A percentile compares a stretch with the other conserved stretches of the same genome.
phyloP scores from a whole-genome alignment of 116 monocot genomes.

The Cymodocea nodosa region DNA sequence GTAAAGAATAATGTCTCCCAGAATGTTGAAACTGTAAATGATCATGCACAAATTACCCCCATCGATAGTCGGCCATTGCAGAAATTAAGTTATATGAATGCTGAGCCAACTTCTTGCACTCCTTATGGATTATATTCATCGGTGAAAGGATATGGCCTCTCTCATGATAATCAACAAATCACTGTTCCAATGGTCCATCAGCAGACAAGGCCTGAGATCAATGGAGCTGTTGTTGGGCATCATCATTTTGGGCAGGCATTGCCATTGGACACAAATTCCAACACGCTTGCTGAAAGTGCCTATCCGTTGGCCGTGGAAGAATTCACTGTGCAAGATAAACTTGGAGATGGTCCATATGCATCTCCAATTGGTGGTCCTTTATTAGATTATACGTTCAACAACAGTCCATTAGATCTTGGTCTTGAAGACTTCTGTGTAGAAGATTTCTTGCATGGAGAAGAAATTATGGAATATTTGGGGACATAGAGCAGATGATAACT shows the following conservation, averaged over 20 bases:
- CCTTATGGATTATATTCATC: slow-evolving; percentile 19
- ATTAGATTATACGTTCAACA: slow-evolving; percentile 19
- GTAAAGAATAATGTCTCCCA: slow-evolving; percentile 6
- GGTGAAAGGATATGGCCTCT: slow-evolving; percentile 14
- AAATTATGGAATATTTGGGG: slow-evolving; percentile 70
- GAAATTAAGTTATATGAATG: slow-evolving; percentile 12
- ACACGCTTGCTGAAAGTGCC: slow-evolving; percentile 10
- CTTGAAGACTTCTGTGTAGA: slow-evolving; percentile 21
- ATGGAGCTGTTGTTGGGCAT: slow-evolving; percentile 16
- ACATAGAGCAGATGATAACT: slow-evolving; percentile 18
- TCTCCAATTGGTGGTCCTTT: slow-evolving; percentile 24
- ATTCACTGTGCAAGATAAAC: slow-evolving; percentile 38
- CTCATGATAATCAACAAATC: slow-evolving; percentile 23
- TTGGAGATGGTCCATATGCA: slow-evolving; percentile 25
- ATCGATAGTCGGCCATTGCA: slow-evolving; percentile 18
- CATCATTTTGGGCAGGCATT: slow-evolving; percentile 24
- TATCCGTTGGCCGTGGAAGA: slow-evolving; percentile 28
- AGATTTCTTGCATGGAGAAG: slow-evolving; percentile 45
- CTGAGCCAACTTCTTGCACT: slow-evolving; percentile 7
- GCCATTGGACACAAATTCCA: slow-evolving; percentile 20
- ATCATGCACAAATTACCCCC: slow-evolving; percentile 19
- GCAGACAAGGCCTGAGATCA: slow-evolving; percentile 14
- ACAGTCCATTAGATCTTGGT: slow-evolving; percentile 18
- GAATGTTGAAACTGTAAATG: slow-evolving; percentile 9
- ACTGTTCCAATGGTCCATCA: slow-evolving; percentile 6